Evolutionary conservation across 768 basidiomycete species (phyloP).

Genomic region (Kwoniella sp.): DNA sequence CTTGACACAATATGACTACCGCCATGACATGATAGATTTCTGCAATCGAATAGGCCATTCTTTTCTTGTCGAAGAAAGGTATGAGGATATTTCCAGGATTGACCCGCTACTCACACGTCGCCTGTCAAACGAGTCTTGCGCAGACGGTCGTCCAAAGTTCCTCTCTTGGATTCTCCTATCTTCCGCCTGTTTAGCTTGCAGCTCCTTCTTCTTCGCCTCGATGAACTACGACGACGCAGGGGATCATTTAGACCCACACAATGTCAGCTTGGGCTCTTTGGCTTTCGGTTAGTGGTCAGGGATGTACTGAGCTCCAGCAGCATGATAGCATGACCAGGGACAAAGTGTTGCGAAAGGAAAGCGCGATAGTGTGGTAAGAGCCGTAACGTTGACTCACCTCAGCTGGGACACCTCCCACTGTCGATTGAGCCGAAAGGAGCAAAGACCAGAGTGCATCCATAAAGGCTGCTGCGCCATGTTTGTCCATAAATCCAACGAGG

Average conservation of each 20-base stretch:
- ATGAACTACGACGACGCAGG: conserved; percentile 42
- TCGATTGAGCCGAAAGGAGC: conserved; percentile 87
- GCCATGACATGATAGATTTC: too few species aligned
- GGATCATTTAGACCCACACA: neutral
- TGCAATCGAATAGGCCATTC: too few species aligned
- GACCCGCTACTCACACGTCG: conserved; percentile 24
- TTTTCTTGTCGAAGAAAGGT: too few species aligned
- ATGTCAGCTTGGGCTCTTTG: too few species aligned
- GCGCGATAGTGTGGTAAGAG: too few species aligned
- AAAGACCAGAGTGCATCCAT: conserved; percentile 88
- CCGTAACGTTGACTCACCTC: conserved; percentile 56
- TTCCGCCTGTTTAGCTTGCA: conserved; percentile 41
- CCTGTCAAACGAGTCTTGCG: conserved; percentile 35
- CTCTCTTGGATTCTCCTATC: conserved; percentile 30
- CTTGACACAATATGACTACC: too few species aligned
- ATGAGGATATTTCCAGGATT: too few species aligned
- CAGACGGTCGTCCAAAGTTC: conserved; percentile 19
- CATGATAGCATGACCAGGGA: too few species aligned
- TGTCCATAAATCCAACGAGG: conserved; percentile 86
- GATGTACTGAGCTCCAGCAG: too few species aligned
- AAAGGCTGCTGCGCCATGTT: conserved; percentile 74
- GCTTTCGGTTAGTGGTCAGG: neutral
- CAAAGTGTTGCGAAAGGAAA: too few species aligned
- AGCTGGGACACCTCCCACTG: conserved; percentile 82
- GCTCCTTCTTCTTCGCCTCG: conserved; percentile 54